Conservation (phyloP, 805 yeast species). For the Yamadazyma sp. region DNA sequence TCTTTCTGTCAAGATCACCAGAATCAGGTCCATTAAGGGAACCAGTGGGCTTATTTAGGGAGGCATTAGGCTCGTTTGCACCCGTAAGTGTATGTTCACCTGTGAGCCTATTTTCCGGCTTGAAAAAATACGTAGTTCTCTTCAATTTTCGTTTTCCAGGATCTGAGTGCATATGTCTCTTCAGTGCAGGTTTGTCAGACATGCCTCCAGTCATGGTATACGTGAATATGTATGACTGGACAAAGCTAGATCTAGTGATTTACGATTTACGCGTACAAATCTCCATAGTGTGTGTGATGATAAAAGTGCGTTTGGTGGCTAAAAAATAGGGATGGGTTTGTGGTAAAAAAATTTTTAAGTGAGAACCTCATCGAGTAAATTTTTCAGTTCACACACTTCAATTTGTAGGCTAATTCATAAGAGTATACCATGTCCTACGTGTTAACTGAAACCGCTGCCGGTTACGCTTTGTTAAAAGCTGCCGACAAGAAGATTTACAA, state of each 20-base stretch:
- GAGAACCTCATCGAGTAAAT: constrained; percentile 8
- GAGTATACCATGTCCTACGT: constrained; percentile 68
- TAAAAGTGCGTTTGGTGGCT: constrained; percentile 1
- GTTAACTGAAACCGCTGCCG: constrained; percentile 97
- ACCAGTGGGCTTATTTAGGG: not conserved
- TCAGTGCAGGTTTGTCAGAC: too few species aligned
- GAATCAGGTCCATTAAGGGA: not conserved
- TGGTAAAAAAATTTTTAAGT: constrained; percentile 7
- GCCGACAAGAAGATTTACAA: constrained; percentile 96
- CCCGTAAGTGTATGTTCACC: not conserved
- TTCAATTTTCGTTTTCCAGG: constrained; percentile 13
- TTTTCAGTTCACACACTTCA: constrained; percentile 4
- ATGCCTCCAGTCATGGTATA: too few species aligned
- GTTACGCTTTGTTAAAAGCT: constrained; percentile 96
- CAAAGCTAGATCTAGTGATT: too few species aligned
- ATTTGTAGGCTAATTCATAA: not conserved
- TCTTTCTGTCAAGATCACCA: not conserved
- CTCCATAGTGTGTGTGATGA: not conserved
- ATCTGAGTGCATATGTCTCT: too few species aligned
- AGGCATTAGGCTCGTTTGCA: not conserved
- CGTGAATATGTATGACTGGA: too few species aligned
- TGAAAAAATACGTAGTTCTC: constrained; percentile 35
- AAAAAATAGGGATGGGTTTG: too few species aligned
- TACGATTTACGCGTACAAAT: too few species aligned
- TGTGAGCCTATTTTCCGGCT: constrained; percentile 33